phyloP scores from a whole-genome alignment of 2,329 filamentous ascomycete genomes.

The Scedosporium boydii region DNA sequence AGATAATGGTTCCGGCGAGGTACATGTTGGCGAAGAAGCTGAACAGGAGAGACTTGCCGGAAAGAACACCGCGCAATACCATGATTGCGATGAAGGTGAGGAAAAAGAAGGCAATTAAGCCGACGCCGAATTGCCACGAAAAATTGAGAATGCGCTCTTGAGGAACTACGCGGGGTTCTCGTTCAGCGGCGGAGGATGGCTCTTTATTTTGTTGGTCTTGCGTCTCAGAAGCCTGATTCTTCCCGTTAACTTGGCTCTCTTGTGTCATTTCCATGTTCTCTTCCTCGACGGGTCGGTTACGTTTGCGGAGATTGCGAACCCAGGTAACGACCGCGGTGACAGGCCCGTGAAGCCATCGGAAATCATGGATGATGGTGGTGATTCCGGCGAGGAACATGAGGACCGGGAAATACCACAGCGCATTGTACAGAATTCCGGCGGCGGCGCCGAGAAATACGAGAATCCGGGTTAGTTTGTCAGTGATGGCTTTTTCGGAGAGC shows the following conservation, averaged over 20 bases:
- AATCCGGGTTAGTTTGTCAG: slow-evolving; percentile 51
- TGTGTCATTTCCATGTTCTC: not conserved
- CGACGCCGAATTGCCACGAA: slow-evolving; percentile 33
- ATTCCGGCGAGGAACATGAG: slow-evolving; percentile 49
- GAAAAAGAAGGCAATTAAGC: slow-evolving; percentile 39
- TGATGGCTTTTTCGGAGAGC: slow-evolving; percentile 58
- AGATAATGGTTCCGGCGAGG: slow-evolving; percentile 61
- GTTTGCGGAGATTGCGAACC: not conserved
- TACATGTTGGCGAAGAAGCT: slow-evolving; percentile 64
- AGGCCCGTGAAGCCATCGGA: slow-evolving; percentile 34
- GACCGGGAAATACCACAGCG: slow-evolving; percentile 65
- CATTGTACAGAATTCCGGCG: slow-evolving; percentile 60
- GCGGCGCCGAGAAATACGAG: slow-evolving; percentile 54
- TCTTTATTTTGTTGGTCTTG: slow-evolving; percentile 6
- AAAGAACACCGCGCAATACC: slow-evolving; percentile 33
- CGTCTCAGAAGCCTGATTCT: slow-evolving; percentile 6
- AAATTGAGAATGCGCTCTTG: slow-evolving; percentile 24
- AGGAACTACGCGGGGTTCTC: slow-evolving; percentile 15
- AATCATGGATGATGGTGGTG: slow-evolving; percentile 46
- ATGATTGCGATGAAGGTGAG: slow-evolving; percentile 47
- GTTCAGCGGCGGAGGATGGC: slow-evolving; percentile 13
- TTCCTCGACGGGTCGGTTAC: not conserved
- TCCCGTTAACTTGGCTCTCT: too few species aligned
- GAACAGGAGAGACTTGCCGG: slow-evolving; percentile 35
- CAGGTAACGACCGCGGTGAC: not conserved